Percentiles rank a stretch among this genome's conserved stretches.
These are phyloP conservation scores for Olyra latifolia DNA, from an alignment of 176 grass and related monocot species.

Conservation along the genomic window DNA sequence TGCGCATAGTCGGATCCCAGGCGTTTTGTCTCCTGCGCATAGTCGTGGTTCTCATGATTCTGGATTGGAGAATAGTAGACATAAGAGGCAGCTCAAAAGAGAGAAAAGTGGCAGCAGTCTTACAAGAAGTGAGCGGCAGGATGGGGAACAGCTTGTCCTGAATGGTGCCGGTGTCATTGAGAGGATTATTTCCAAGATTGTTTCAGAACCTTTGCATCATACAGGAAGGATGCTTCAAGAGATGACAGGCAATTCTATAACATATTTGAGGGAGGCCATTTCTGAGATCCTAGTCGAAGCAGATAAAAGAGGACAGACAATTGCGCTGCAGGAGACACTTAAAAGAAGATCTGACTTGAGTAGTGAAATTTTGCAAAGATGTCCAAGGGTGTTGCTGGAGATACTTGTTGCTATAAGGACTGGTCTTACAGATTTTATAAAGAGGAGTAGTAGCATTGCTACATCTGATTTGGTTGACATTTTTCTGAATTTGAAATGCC, in stretches of 20 bases:
- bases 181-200: conserved; percentile 78
- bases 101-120: conserved; percentile 61
- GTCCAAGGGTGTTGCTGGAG: conserved; percentile 68
- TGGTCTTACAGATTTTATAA: conserved; percentile 67
- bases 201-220: conserved; percentile 79
- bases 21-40: conserved; percentile 31
- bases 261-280: conserved; percentile 84
- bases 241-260: conserved; percentile 85
- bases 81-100: conserved; percentile 62
- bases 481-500: conserved; percentile 78
- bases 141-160: conserved; percentile 58
- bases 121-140: conserved; percentile 52
- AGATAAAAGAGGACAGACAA: conserved; percentile 64
- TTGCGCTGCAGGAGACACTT: conserved; percentile 70
- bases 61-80: conserved; percentile 54
- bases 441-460: conserved; percentile 47
- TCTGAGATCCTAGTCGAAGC: conserved; percentile 72
- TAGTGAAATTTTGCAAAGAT: conserved; percentile 55
- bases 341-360: conserved; percentile 70
- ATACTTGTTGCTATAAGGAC: conserved; percentile 87
- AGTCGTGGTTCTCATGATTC: conserved; percentile 52
- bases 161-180: conserved; percentile 80
- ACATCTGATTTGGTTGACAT: conserved; percentile 81
- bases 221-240: conserved; percentile 93
- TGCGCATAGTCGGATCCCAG: conserved; percentile 27